phyloP scores from a whole-genome alignment of 768 basidiomycete genomes.

The Xanthoconium stramineum region DNA sequence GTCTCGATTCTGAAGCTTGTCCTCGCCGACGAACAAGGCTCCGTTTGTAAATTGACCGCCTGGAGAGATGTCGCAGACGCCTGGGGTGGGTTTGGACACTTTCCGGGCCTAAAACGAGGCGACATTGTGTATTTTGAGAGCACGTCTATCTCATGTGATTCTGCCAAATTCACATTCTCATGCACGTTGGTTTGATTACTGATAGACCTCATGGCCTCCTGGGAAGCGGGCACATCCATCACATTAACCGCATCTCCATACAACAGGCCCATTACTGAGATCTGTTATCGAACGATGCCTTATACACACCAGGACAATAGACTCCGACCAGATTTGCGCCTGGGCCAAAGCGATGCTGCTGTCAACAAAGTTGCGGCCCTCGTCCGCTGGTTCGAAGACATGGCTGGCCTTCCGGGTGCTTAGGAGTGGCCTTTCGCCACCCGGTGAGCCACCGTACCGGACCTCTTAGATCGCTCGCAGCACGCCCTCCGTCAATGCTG shows the following conservation, averaged over 20 bases:
- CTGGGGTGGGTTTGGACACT: conserved; percentile 54
- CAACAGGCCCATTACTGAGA: conserved; percentile 55
- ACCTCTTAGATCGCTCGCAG: conserved; percentile 13
- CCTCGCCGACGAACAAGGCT: conserved; percentile 68
- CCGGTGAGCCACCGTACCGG: conserved; percentile 18
- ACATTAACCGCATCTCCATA: conserved; percentile 67
- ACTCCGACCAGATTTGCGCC: conserved; percentile 68
- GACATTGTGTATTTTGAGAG: conserved; percentile 72
- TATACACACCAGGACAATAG: conserved; percentile 53
- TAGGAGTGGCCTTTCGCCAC: conserved; percentile 5
- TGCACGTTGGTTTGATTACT: conserved; percentile 13
- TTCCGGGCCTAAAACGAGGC: conserved; percentile 55
- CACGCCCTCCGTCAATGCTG: conserved; percentile 17
- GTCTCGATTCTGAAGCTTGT: conserved; percentile 68
- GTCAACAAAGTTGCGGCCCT: conserved; percentile 66
- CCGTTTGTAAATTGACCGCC: conserved; percentile 67
- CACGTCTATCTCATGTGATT: conserved; percentile 33
- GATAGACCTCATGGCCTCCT: conserved; percentile 52
- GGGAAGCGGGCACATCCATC: conserved; percentile 42
- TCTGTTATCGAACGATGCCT: conserved; percentile 81
- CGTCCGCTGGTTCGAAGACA: conserved; percentile 69
- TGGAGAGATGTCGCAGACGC: conserved; percentile 75
- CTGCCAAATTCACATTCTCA: conserved; percentile 14
- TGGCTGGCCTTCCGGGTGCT: conserved; percentile 52
- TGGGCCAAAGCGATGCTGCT: conserved; percentile 65